Conservation (phyloP, 176 grass and related monocot species). For the Pharus latifolius region DNA sequence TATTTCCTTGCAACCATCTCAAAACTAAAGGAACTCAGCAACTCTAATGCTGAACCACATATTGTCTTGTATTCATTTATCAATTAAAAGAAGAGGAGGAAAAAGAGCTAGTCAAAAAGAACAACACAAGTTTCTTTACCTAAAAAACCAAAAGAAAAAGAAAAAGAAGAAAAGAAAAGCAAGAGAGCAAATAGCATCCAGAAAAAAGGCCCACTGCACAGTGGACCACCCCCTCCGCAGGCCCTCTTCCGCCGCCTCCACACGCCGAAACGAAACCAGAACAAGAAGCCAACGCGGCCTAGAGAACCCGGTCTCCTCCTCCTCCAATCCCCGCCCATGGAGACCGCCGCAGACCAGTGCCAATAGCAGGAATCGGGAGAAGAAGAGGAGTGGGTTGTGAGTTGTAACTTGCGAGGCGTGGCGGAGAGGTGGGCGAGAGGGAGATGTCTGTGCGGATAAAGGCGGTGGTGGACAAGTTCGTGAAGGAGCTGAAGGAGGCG, state of each 20-base stretch:
- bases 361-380: background rate
- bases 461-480: constrained; percentile 92
- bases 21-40: too few relatives aligned
- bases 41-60: background rate
- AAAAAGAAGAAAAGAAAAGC: background rate
- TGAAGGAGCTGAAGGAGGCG: constrained; percentile 89
- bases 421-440: background rate
- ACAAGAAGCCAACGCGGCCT: background rate
- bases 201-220: constrained; percentile 10
- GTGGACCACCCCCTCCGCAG: background rate
- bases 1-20: too few relatives aligned
- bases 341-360: background rate
- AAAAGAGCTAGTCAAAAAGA: background rate
- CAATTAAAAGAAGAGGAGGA: background rate
- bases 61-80: background rate
- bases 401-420: background rate
- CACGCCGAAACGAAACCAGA: background rate
- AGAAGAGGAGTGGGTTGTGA: background rate
- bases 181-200: background rate
- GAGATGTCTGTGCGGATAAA: constrained; percentile 81
- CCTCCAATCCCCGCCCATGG: background rate
- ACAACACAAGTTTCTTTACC: too few relatives aligned
- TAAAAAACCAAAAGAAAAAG: background rate
- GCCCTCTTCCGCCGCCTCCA: background rate
- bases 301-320: background rate